Percentiles rank a stretch among this genome's conserved stretches.
phyloP scores from a whole-genome alignment of 768 basidiomycete genomes.

The Trametes coccinea region DNA sequence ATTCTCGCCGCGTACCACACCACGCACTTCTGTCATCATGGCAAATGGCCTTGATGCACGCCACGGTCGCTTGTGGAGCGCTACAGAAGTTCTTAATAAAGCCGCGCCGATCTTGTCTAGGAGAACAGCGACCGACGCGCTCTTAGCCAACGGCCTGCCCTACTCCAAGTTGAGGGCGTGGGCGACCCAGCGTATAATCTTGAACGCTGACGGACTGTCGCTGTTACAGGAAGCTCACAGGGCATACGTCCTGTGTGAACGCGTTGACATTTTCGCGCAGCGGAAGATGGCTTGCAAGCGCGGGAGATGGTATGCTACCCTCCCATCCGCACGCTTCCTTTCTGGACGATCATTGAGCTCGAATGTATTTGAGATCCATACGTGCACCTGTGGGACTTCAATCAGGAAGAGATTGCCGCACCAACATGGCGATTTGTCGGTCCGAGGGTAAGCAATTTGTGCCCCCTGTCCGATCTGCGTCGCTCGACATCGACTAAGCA shows the following conservation, averaged over 20 bases:
- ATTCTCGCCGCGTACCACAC: too few relatives aligned
- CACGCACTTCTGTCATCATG: too few relatives aligned
- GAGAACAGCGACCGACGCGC: background rate
- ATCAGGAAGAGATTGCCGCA: slow-evolving; percentile 31
- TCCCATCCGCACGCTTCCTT: background rate
- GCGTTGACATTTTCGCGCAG: slow-evolving; percentile 37
- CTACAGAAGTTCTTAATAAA: background rate
- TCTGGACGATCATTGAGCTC: background rate
- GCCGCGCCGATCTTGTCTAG: background rate
- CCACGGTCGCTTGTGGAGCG: background rate
- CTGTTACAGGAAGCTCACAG: slow-evolving; percentile 32
- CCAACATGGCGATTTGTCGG: slow-evolving; percentile 33
- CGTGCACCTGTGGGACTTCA: slow-evolving; percentile 39
- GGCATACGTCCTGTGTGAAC: slow-evolving; percentile 41
- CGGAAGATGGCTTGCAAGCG: slow-evolving; percentile 42
- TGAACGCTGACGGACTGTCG: background rate
- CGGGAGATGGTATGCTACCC: slow-evolving; percentile 35
- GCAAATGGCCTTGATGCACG: background rate
- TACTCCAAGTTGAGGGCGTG: slow-evolving; percentile 28
- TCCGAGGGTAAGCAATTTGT: slow-evolving; percentile 27
- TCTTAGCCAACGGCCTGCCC: slow-evolving; percentile 24
- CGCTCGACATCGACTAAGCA: background rate
- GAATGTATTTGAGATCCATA: slow-evolving; percentile 28
- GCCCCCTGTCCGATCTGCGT: background rate
- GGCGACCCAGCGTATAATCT: background rate